phyloP scores from a whole-genome alignment of 345 rosid genomes.

The Salix dunnii region DNA sequence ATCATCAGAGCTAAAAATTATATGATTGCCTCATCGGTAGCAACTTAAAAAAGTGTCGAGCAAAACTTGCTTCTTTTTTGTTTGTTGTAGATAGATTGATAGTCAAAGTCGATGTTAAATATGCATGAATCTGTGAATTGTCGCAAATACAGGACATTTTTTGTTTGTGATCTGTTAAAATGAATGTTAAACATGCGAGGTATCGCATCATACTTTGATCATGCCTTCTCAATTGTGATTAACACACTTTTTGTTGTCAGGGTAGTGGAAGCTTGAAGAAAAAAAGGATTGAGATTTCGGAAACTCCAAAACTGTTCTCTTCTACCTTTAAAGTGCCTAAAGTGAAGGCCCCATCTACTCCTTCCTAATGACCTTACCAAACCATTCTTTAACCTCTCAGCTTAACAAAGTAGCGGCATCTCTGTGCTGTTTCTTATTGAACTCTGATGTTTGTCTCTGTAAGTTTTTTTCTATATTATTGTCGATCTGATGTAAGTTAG shows the following conservation, averaged over 20 bases:
- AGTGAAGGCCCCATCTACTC: constrained; percentile 49
- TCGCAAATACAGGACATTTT: not conserved
- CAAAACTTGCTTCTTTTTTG: not conserved
- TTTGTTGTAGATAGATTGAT: not conserved
- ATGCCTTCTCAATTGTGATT: not conserved
- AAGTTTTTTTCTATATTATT: not conserved
- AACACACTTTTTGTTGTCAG: constrained; percentile 31
- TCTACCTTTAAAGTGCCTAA: constrained; percentile 73
- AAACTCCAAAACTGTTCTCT: constrained; percentile 65
- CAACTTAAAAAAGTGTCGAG: not conserved
- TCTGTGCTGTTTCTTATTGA: not conserved
- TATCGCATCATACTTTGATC: not conserved
- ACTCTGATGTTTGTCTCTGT: not conserved
- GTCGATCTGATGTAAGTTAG: constrained; percentile 5
- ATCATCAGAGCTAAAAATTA: not conserved
- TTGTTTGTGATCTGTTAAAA: too few relatives aligned
- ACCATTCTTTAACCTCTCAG: not conserved
- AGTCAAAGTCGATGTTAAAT: not conserved
- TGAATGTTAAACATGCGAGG: too few relatives aligned
- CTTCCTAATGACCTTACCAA: constrained; percentile 1
- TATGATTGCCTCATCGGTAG: not conserved
- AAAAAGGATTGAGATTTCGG: constrained; percentile 38
- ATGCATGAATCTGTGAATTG: not conserved
- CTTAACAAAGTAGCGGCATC: not conserved
- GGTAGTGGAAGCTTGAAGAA: constrained; percentile 57